Evolutionary conservation across 2,329 filamentous ascomycete species (phyloP).

Genomic region (Aspergillus japonicus): DNA sequence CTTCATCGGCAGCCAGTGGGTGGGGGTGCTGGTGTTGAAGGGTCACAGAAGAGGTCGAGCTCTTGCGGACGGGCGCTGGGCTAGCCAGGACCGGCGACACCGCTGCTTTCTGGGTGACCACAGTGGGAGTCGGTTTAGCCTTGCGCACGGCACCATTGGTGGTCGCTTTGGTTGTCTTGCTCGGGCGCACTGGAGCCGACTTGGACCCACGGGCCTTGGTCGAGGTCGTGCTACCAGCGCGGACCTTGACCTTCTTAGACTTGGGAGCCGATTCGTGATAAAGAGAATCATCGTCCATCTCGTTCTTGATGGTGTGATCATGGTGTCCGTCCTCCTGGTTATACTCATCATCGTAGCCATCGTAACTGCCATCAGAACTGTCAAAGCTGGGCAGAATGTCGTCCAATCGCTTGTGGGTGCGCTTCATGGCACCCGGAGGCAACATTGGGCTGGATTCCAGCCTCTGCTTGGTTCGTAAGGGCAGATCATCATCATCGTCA

Average conservation of each 20-base stretch:
- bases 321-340: slow-evolving; percentile 53
- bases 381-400: slow-evolving; percentile 58
- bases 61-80: slow-evolving; percentile 55
- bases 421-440: slow-evolving; percentile 47
- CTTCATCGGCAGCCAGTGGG: slow-evolving; percentile 68
- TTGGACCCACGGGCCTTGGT: slow-evolving; percentile 33
- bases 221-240: slow-evolving; percentile 35
- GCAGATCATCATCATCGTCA: slow-evolving; percentile 57
- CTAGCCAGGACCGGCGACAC: slow-evolving; percentile 31
- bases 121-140: slow-evolving; percentile 31
- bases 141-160: slow-evolving; percentile 38
- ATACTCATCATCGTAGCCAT: slow-evolving; percentile 56
- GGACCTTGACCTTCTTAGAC: slow-evolving; percentile 55
- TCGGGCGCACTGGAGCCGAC: slow-evolving; percentile 25
- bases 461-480: slow-evolving; percentile 44
- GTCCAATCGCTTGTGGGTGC: slow-evolving; percentile 50
- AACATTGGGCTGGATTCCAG: slow-evolving; percentile 44
- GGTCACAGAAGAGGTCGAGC: slow-evolving; percentile 57
- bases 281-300: slow-evolving; percentile 47
- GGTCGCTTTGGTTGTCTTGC: slow-evolving; percentile 38
- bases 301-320: slow-evolving; percentile 55
- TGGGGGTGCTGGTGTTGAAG: slow-evolving; percentile 64
- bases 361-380: slow-evolving; percentile 61
- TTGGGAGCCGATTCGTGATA: slow-evolving; percentile 43
- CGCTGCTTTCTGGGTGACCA: slow-evolving; percentile 43